Base-by-base conservation (phyloP, 2,329 filamentous ascomycete genomes). In the Pestalotiopsis sp. region DNA sequence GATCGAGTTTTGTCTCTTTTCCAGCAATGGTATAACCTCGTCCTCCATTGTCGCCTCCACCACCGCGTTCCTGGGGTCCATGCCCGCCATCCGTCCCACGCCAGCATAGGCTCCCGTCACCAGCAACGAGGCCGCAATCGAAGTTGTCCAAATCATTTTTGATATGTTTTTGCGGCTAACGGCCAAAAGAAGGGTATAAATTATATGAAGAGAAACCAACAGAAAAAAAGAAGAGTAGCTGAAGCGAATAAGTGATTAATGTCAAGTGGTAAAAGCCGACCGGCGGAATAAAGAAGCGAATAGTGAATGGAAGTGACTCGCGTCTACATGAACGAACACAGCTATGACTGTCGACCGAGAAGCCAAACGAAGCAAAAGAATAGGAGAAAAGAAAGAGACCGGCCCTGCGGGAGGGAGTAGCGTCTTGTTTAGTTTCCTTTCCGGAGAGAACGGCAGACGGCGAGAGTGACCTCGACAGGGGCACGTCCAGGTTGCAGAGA, bases 141-240 rank as follows among this genome's bases (percentile, higher is more conserved):
- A 70, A 38, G 75, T 75, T 69, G 77, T 75, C 79, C 80, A 80
- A 70, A 80, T 69, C 82, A 84, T 83, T 38, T 70, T 78, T 73
- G 36, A 65, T 66, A 60, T 45, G 45, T 52, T 9, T 52, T 52
- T 52, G 45, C 45, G 45, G 45, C 45, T n/a, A 52, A 52, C 31
- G 31, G 45, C 6, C 45, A 17, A 52, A 52, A n/a, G 14, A 40
- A 56, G 40, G 27, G 69, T 64, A 49, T 64, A 49, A 63, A 57
- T 62, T 61, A 67, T 27, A 49, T 68, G 66, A 27, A 23, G 6
- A 40, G 31, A 20, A 66, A 27, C 23, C 9, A n/a, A 66, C 23
- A 66, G 27, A 17, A 20, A 36, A 14, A 45, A 45, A 25, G 25
- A 63, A 56, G 59, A 41, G 41, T 14, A 13, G 40, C 49, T 64